Percentiles rank a stretch among this genome's conserved stretches.
Evolutionary conservation across 805 yeast genomes (phyloP).

Genomic region (Candida xiaguanensis): DNA sequence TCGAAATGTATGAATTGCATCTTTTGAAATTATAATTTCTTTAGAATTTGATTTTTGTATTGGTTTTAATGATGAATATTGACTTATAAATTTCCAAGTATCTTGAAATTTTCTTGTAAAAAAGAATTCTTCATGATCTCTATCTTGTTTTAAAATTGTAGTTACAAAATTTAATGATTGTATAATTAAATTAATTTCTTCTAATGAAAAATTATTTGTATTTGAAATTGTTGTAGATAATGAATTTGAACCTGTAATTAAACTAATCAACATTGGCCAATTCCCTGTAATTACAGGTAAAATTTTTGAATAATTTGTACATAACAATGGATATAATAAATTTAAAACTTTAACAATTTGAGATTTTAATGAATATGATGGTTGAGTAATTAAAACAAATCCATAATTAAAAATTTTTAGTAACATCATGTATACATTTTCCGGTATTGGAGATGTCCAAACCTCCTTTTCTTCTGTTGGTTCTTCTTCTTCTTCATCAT

Average conservation of each 20-base stretch:
- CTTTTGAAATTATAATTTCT: constrained; percentile 3
- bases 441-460: constrained; percentile 72
- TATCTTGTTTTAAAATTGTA: constrained; percentile 26
- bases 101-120: constrained; percentile 45
- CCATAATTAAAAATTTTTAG: constrained; percentile 66
- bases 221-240: constrained; percentile 9
- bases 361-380: constrained; percentile 51
- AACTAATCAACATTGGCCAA: constrained; percentile 29
- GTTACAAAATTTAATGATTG: constrained; percentile 28
- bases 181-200: constrained; percentile 17
- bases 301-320: constrained; percentile 26
- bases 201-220: constrained; percentile 8
- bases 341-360: constrained; percentile 51
- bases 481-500: constrained; percentile 12
- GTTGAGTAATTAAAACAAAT: constrained; percentile 64
- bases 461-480: constrained; percentile 16
- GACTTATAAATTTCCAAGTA: constrained; percentile 35
- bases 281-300: constrained; percentile 31
- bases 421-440: constrained; percentile 52
- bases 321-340: constrained; percentile 28
- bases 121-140: constrained; percentile 42
- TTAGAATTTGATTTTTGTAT: not conserved
- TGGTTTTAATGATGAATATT: constrained; percentile 6
- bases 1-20: constrained; percentile 4
- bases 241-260: constrained; percentile 10